A percentile compares a stretch with the other conserved stretches of the same genome.
Conservation (phyloP, 495 filamentous ascomycete species). For the Opeltia flavorubescens region DNA sequence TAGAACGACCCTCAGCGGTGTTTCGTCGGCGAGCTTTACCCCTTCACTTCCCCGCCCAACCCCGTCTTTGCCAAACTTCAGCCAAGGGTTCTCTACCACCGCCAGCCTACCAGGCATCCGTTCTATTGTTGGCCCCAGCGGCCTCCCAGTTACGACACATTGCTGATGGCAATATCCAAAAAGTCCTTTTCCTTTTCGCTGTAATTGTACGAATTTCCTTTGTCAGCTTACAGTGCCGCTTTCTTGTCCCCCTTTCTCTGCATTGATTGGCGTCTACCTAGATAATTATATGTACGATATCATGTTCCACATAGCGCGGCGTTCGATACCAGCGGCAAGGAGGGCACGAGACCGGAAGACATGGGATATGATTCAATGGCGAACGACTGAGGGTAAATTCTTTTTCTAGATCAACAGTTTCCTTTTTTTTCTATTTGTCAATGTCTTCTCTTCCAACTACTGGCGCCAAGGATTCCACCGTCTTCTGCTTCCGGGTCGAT, state of each 20-base stretch:
- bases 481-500: slow-evolving; percentile 48
- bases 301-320: neutral
- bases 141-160: neutral
- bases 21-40: neutral
- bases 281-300: neutral
- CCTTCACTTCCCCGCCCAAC: neutral
- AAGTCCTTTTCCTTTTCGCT: neutral
- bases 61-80: neutral
- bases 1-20: neutral
- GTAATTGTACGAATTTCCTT: neutral
- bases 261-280: neutral
- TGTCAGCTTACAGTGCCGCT: neutral
- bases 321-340: neutral
- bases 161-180: neutral
- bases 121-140: slow-evolving; percentile 1
- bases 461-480: slow-evolving; percentile 32
- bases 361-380: too few species aligned
- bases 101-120: neutral
- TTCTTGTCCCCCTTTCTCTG: neutral
- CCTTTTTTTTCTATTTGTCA: neutral
- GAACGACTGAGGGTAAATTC: neutral
- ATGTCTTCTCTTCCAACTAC: slow-evolving; percentile 23
- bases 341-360: too few species aligned
- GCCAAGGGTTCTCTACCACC: neutral
- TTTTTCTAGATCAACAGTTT: neutral